These are phyloP conservation scores for Dissophora globulifera DNA, from an alignment of 192 early-diverging fungal species.

Conservation along the genomic window DNA sequence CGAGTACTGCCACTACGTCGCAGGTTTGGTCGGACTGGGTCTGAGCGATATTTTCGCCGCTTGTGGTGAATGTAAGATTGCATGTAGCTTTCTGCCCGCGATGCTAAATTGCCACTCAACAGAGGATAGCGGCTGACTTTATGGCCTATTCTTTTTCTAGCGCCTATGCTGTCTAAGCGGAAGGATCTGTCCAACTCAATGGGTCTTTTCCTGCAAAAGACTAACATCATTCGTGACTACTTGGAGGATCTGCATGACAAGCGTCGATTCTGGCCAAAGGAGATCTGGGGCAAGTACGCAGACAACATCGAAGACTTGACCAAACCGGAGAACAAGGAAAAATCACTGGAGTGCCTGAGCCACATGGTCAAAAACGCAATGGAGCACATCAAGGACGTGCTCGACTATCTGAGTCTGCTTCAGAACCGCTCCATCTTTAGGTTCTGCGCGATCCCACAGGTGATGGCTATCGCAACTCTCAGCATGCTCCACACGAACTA, in stretches of 20 bases:
- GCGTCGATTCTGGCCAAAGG: constrained; percentile 95
- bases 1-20: constrained; percentile 97
- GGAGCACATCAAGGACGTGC: constrained; percentile 83
- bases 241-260: constrained; percentile 90
- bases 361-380: constrained; percentile 90
- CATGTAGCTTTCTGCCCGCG: too few species aligned
- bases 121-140: not conserved
- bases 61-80: constrained; percentile 73
- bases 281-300: constrained; percentile 90
- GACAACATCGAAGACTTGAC: constrained; percentile 76
- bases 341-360: constrained; percentile 85
- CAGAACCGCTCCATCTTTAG: constrained; percentile 85
- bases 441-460: constrained; percentile 99
- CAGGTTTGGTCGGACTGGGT: constrained; percentile 94
- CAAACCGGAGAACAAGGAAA: constrained; percentile 70
- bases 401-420: constrained; percentile 86
- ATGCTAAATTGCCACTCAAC: too few species aligned
- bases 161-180: constrained; percentile 39
- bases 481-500: constrained; percentile 89
- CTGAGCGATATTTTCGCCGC: constrained; percentile 91
- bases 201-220: constrained; percentile 99
- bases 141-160: not conserved
- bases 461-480: constrained; percentile 97
- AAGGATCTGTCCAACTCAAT: constrained; percentile 82
- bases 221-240: constrained; percentile 97